phyloP scores from a whole-genome alignment of 768 basidiomycete species.

The Calocera viscosa region DNA sequence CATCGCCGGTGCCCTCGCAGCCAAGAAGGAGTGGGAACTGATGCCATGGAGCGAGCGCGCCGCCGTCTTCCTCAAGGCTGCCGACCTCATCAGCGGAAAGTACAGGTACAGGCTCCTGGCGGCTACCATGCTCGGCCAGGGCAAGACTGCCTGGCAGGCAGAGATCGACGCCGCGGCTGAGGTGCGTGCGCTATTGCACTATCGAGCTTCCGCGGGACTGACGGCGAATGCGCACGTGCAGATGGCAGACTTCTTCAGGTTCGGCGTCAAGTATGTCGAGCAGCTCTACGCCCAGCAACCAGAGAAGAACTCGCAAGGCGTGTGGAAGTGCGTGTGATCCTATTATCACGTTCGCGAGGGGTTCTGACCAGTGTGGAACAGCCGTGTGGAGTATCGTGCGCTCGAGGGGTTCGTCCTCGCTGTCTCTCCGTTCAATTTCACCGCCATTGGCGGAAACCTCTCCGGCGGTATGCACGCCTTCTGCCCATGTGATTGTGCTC shows the following conservation, averaged over 20 bases:
- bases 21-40: slow-evolving; percentile 81
- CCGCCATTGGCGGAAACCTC: slow-evolving; percentile 95
- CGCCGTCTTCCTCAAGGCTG: slow-evolving; percentile 95
- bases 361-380: slow-evolving; percentile 24
- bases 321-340: slow-evolving; percentile 73
- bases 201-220: not conserved
- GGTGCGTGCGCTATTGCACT: slow-evolving; percentile 35
- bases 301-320: slow-evolving; percentile 64
- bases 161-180: slow-evolving; percentile 99
- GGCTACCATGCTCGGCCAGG: slow-evolving; percentile 95
- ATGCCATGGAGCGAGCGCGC: slow-evolving; percentile 96
- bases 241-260: slow-evolving; percentile 90
- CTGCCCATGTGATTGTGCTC: slow-evolving; percentile 7
- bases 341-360: not conserved
- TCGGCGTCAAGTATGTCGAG: slow-evolving; percentile 93
- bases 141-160: slow-evolving; percentile 99
- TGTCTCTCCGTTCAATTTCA: slow-evolving; percentile 97
- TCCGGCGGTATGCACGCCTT: slow-evolving; percentile 42
- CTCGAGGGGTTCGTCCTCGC: slow-evolving; percentile 98
- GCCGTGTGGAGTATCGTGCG: slow-evolving; percentile 89
- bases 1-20: slow-evolving; percentile 76
- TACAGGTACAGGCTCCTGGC: slow-evolving; percentile 91
- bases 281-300: slow-evolving; percentile 90
- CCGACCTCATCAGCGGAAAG: slow-evolving; percentile 89
- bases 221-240: slow-evolving; percentile 19